These are phyloP conservation scores for Venturia pyrina DNA, from an alignment of 2,329 filamentous ascomycete genomes.

Conservation along the genomic window DNA sequence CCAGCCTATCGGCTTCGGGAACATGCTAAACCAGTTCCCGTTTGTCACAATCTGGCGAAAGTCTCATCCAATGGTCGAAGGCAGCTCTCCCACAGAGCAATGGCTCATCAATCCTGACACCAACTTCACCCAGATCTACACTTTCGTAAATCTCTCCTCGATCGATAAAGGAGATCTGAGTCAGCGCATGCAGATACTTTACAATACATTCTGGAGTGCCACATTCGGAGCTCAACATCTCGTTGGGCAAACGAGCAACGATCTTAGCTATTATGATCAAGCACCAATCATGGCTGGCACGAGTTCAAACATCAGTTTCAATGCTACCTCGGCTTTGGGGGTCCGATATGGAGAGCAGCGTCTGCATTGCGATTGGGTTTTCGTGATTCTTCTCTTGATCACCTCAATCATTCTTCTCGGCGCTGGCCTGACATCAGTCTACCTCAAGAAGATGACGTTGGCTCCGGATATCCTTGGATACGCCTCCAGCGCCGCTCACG, in stretches of 20 bases:
- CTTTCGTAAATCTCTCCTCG: not conserved
- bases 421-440: not conserved
- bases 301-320: not conserved
- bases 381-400: not conserved
- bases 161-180: not conserved
- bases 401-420: not conserved
- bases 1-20: not conserved
- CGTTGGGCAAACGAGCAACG: not conserved
- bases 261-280: not conserved
- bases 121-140: conserved; percentile 5
- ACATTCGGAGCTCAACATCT: not conserved
- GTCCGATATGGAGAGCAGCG: not conserved
- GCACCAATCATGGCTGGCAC: not conserved
- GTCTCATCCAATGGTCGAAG: not conserved
- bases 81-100: not conserved
- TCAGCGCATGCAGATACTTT: not conserved
- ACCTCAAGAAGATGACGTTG: not conserved
- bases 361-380: not conserved
- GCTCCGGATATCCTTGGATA: not conserved
- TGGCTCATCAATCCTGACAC: not conserved
- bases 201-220: not conserved
- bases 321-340: not conserved
- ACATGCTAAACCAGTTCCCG: not conserved
- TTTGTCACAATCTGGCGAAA: not conserved
- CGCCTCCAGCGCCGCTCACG: conserved; percentile 10